These are phyloP conservation scores for Helianthus tuberosus DNA, from an alignment of 129 eudicot species.

Conservation along the genomic window DNA sequence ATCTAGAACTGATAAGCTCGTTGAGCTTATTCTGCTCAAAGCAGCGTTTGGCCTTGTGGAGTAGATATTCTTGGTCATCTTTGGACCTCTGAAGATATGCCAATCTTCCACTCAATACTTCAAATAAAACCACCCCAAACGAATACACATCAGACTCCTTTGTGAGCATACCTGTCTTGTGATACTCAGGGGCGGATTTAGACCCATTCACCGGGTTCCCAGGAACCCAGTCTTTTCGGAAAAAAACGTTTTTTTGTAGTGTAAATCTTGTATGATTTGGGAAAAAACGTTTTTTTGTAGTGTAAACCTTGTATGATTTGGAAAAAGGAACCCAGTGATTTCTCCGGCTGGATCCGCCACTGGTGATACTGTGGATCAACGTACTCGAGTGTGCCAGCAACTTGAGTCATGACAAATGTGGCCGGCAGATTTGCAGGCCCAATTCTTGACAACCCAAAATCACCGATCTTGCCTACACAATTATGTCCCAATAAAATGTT, in stretches of 20 bases:
- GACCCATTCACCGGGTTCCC: too few species aligned
- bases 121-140: conserved; percentile 33
- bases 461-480: conserved; percentile 13
- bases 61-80: conserved; percentile 30
- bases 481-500: conserved; percentile 24
- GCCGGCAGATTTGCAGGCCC: conserved; percentile 38
- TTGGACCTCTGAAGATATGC: conserved; percentile 13
- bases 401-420: conserved; percentile 34
- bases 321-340: too few species aligned
- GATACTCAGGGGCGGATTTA: too few species aligned
- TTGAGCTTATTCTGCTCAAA: conserved; percentile 20
- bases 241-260: too few species aligned
- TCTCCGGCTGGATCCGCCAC: too few species aligned
- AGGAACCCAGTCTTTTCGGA: too few species aligned
- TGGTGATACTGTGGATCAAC: conserved; percentile 45
- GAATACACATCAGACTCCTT: conserved; percentile 39
- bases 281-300: too few species aligned
- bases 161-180: conserved; percentile 31
- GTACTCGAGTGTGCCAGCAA: conserved; percentile 38
- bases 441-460: conserved; percentile 20
- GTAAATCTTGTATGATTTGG: too few species aligned
- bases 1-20: conserved; percentile 22
- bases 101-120: conserved; percentile 35
- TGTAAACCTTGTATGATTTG: too few species aligned
- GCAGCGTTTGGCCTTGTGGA: conserved; percentile 29